A percentile compares a stretch with the other conserved stretches of the same genome.
phyloP scores from a whole-genome alignment of 345 rosid species.

The Eucalyptus lansdowneana region DNA sequence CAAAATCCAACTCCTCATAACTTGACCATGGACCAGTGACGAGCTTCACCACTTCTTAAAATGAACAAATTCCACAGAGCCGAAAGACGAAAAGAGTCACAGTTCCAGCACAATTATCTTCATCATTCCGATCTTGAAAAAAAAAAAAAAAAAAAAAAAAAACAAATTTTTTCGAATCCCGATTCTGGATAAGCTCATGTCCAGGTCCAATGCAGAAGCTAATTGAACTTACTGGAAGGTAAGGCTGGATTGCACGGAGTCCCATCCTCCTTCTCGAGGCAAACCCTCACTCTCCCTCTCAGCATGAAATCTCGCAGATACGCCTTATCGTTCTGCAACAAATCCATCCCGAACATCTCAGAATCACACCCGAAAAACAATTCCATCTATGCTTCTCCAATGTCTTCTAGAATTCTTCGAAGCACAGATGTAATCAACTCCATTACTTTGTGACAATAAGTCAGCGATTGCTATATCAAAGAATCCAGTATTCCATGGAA shows the following conservation, averaged over 20 bases:
- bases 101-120: neutral
- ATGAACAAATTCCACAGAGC: neutral
- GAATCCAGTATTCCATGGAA: too few species aligned
- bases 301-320: constrained; percentile 93
- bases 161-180: neutral
- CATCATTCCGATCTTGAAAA: neutral
- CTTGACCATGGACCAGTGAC: neutral
- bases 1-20: neutral
- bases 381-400: too few species aligned
- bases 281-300: constrained; percentile 80
- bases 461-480: too few species aligned
- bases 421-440: too few species aligned
- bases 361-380: neutral
- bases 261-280: constrained; percentile 73
- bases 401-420: too few species aligned
- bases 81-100: neutral
- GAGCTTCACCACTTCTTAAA: neutral
- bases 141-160: neutral
- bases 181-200: neutral
- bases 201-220: neutral
- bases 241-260: constrained; percentile 63
- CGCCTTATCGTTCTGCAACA: constrained; percentile 62
- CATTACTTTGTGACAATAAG: too few species aligned
- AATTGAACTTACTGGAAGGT: constrained; percentile 44
- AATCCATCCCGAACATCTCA: neutral